phyloP scores from a whole-genome alignment of 345 rosid genomes.

The Hibiscus syriacus region DNA sequence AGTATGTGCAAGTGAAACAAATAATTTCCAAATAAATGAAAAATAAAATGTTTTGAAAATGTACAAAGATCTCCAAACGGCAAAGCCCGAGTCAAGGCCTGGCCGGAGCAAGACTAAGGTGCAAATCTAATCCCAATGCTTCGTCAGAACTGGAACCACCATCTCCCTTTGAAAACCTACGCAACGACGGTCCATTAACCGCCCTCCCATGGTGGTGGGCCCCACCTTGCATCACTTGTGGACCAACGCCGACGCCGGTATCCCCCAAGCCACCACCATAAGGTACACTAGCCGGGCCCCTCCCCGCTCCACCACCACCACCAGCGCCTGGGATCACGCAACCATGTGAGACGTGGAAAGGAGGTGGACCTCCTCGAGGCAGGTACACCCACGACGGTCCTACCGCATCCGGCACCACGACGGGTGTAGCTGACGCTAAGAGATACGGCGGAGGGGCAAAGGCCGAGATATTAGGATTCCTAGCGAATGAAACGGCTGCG shows the following conservation, averaged over 20 bases:
- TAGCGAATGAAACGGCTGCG: constrained; percentile 51
- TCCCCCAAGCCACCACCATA: constrained; percentile 40
- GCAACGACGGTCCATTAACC: constrained; percentile 46
- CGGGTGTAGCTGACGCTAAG: constrained; percentile 36
- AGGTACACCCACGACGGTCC: constrained; percentile 77
- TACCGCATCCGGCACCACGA: constrained; percentile 32
- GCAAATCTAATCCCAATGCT: constrained; percentile 70
- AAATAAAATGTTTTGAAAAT: constrained; percentile 25
- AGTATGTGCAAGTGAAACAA: constrained; percentile 3
- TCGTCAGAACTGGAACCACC: constrained; percentile 75
- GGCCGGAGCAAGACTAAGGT: constrained; percentile 90
- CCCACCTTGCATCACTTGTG: constrained; percentile 21
- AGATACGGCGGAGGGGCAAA: constrained; percentile 82
- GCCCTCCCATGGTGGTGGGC: constrained; percentile 29
- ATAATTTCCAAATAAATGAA: constrained; percentile 28
- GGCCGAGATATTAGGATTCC: constrained; percentile 88
- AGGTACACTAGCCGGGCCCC: constrained; percentile 31
- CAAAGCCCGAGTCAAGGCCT: constrained; percentile 35
- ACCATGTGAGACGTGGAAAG: constrained; percentile 78
- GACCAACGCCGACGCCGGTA: constrained; percentile 22
- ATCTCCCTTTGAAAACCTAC: constrained; percentile 58
- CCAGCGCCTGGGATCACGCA: constrained; percentile 28
- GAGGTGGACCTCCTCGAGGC: constrained; percentile 55
- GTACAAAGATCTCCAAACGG: constrained; percentile 26
- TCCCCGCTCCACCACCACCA: constrained; percentile 15